Evolutionary conservation across 345 rosid genomes (phyloP).

Genomic region (Lumnitzera racemosa): DNA sequence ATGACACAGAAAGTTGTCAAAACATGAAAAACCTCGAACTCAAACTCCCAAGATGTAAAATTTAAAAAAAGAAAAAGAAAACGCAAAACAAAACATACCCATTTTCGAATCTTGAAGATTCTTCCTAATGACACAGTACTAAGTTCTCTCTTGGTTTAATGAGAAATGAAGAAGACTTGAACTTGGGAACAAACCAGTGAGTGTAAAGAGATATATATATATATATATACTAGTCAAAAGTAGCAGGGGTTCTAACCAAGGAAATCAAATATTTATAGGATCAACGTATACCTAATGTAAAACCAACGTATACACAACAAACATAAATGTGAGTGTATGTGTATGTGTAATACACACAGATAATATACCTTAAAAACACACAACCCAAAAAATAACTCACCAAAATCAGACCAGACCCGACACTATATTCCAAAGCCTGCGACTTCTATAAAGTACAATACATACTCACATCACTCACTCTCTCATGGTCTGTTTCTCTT

Average conservation of each 20-base stretch:
- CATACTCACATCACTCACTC: neutral
- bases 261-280: conserved; percentile 13
- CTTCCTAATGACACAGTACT: conserved; percentile 2
- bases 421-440: conserved; percentile 74
- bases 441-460: conserved; percentile 4
- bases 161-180: too few relatives aligned
- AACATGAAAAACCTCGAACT: conserved; percentile 9
- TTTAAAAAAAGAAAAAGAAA: neutral
- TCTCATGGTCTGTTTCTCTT: neutral
- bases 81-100: conserved; percentile 34
- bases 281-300: neutral
- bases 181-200: conserved; percentile 4
- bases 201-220: conserved; percentile 4
- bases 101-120: conserved; percentile 23
- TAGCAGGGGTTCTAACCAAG: conserved; percentile 3
- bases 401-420: conserved; percentile 39
- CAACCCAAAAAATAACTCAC: conserved; percentile 2
- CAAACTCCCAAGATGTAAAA: conserved; percentile 9
- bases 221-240: conserved; percentile 7
- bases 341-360: neutral
- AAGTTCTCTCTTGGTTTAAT: too few relatives aligned
- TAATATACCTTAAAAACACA: neutral
- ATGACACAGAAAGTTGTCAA: conserved; percentile 12
- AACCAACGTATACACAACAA: too few relatives aligned
- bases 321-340: neutral